phyloP scores from a whole-genome alignment of 2,329 filamentous ascomycete species.

The Stagonosporopsis rhizophila region DNA sequence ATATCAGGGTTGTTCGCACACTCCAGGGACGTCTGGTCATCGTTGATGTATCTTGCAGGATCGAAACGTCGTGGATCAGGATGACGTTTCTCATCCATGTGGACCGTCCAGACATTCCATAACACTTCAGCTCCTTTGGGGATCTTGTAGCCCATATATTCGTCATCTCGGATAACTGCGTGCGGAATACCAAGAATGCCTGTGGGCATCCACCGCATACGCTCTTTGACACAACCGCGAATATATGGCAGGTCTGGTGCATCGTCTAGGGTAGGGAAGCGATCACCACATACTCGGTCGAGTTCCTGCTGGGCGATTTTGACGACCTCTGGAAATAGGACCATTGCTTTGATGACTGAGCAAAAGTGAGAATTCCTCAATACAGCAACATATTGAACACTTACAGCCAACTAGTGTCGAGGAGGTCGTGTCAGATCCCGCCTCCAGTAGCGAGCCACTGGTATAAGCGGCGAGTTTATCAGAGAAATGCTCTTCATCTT shows the following conservation, averaged over 20 bases:
- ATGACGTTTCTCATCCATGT: constrained; percentile 52
- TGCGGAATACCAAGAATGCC: constrained; percentile 36
- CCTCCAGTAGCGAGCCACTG: constrained; percentile 36
- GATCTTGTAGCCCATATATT: constrained; percentile 46
- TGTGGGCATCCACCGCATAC: constrained; percentile 42
- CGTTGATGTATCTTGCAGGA: constrained; percentile 49
- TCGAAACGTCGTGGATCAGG: constrained; percentile 54
- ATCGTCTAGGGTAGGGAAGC: constrained; percentile 41
- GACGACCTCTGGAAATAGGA: constrained; percentile 33
- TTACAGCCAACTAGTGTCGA: constrained; percentile 31
- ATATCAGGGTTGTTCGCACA: constrained; percentile 40
- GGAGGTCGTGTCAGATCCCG: constrained; percentile 41
- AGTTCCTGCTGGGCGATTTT: constrained; percentile 36
- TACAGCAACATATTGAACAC: background rate
- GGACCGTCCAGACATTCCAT: constrained; percentile 43
- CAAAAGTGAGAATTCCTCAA: background rate
- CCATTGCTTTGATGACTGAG: constrained; percentile 35
- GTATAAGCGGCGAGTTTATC: constrained; percentile 34
- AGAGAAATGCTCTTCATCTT: constrained; percentile 30
- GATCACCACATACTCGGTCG: constrained; percentile 38
- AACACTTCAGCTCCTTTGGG: constrained; percentile 48
- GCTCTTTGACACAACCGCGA: constrained; percentile 39
- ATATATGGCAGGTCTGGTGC: constrained; percentile 33
- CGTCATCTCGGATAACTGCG: constrained; percentile 32
- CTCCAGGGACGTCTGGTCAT: constrained; percentile 40